Evolutionary conservation across 495 filamentous ascomycete genomes (phyloP).

Genomic region (Penicillium bialowiezense): DNA sequence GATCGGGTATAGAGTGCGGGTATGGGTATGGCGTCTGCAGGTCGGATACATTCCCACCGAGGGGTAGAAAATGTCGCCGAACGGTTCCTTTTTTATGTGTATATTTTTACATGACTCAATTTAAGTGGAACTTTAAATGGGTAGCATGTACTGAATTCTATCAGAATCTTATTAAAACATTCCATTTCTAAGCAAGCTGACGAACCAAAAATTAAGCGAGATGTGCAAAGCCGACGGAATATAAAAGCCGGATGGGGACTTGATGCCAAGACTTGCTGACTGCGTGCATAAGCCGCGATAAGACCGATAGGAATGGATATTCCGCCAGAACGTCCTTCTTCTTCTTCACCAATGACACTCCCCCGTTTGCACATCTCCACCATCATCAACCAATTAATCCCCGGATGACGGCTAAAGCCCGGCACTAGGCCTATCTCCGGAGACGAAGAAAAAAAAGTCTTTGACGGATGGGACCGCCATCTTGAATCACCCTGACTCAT

Average conservation of each 20-base stretch:
- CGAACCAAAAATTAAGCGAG: too few species aligned
- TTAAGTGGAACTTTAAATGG: too few species aligned
- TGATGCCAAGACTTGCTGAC: background rate
- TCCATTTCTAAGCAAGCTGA: too few species aligned
- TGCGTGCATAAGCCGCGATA: background rate
- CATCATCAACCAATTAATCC: background rate
- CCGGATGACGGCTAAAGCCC: background rate
- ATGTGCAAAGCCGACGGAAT: background rate
- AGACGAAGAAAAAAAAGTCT: background rate
- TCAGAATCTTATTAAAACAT: too few species aligned
- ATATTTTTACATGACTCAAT: too few species aligned
- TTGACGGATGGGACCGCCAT: background rate
- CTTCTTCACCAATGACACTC: background rate
- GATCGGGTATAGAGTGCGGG: background rate
- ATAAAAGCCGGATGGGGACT: conserved; percentile 1
- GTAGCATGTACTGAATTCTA: too few species aligned
- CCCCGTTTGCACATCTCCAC: background rate
- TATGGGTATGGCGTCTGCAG: background rate
- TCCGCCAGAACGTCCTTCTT: background rate
- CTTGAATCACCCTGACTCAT: conserved; percentile 7
- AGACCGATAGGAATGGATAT: conserved; percentile 3
- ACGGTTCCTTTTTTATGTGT: too few species aligned
- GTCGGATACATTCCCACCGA: background rate
- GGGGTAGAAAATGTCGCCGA: conserved; percentile 3
- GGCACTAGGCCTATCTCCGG: background rate